Base-by-base conservation (phyloP, 306 rosid genomes). In the Vigna nakashimae region DNA sequence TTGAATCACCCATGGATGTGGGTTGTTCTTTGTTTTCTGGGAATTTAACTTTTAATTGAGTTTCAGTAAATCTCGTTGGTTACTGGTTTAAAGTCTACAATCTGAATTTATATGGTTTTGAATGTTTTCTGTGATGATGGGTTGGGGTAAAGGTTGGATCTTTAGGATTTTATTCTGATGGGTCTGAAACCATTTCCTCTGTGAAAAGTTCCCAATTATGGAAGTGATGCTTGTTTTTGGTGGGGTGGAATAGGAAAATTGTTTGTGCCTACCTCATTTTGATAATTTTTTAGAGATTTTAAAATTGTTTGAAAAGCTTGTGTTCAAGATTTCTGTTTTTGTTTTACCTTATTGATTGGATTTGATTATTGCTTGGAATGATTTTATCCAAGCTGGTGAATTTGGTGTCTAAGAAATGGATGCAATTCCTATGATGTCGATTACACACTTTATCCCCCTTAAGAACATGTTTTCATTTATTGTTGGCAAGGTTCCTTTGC, bases 81-180 rank as follows among this genome's bases (percentile, higher is more conserved):
- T 57, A 36, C n/a, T 11, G 11, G 5, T 16, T 71, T 24, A 24
- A 7, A 7, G 43, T 56, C 11, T 59, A 0, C 69, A 81, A 82
- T 82, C 78, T 70, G 63, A 76, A 69, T 51, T 9, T 69, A 1
- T 51, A 34, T 17, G 34, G 36, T 65, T 26, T 75, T 75, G 11
- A 28, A 12, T 55, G 51, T 69, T 81, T 67, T 28, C 1, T 69
- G 4, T 74, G 77, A 59, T 74, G 77, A 59, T 75, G 40, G 36
- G 62, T 75, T 20, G 17, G 28, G 58, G 51, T 28, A 26, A 75
- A 81, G 12, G 60, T 75, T 74, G 65, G 73, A 26, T 59, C 55
- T 75, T 75, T 42, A 9, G 71, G 81, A 52, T 69, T 8, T 40
- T 68, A 51, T 68, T 16, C 52, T 81, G 22, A 50, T 81, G 73